Percentiles rank a stretch among this genome's conserved stretches.
These are phyloP conservation scores for Hypoxylon fragiforme DNA, from an alignment of 495 filamentous ascomycete species.

Conservation along the genomic window DNA sequence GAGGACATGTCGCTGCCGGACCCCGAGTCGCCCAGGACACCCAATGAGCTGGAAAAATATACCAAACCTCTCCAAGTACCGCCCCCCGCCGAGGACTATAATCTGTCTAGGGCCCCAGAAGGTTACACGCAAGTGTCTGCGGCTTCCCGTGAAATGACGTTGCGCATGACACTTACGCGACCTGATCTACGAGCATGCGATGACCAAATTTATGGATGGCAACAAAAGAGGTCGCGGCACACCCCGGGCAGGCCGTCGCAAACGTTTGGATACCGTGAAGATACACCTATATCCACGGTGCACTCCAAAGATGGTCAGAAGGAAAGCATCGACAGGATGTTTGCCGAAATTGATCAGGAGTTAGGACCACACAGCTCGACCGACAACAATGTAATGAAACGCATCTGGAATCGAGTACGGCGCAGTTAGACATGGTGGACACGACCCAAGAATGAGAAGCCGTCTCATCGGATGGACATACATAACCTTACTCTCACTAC, in stretches of 20 bases:
- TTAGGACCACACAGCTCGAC: slow-evolving; percentile 19
- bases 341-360: slow-evolving; percentile 40
- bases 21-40: slow-evolving; percentile 59
- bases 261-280: slow-evolving; percentile 22
- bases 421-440: slow-evolving; percentile 24
- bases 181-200: slow-evolving; percentile 79
- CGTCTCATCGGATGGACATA: too few species aligned
- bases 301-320: slow-evolving; percentile 25
- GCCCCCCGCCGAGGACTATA: slow-evolving; percentile 11
- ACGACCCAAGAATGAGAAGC: too few species aligned
- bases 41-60: slow-evolving; percentile 46
- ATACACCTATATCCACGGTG: slow-evolving; percentile 13
- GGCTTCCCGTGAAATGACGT: slow-evolving; percentile 83
- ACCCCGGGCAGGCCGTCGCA: slow-evolving; percentile 36
- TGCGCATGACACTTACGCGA: slow-evolving; percentile 90
- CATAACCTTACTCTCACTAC: too few species aligned
- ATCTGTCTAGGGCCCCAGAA: slow-evolving; percentile 40
- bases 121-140: slow-evolving; percentile 58
- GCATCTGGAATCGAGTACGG: slow-evolving; percentile 42
- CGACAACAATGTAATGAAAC: slow-evolving; percentile 36
- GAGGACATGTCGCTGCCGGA: slow-evolving; percentile 56
- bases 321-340: slow-evolving; percentile 40
- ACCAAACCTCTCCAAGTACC: slow-evolving; percentile 43
- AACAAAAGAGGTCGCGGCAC: slow-evolving; percentile 46
- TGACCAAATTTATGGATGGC: slow-evolving; percentile 63